Evolutionary conservation across 306 rosid species (phyloP), one percentile per base, ranked within the genome.

Genomic region (Vigna nakashimae): DNA sequence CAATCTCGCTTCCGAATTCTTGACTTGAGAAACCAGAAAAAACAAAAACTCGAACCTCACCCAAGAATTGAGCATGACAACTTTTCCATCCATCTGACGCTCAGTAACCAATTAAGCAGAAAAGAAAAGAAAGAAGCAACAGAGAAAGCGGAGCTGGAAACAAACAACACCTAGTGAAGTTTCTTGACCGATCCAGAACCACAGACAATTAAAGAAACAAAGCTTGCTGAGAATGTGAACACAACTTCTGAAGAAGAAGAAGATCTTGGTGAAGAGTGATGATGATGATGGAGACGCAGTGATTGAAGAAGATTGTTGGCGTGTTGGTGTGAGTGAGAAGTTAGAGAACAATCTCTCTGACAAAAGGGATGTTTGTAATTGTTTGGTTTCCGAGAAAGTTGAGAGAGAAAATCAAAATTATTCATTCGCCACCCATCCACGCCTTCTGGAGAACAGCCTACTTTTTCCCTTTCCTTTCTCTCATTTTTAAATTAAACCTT

Each of bases 301-400:
- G 40, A 32, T 4, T 32, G 36, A 32, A 46, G 46, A 62, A 42
- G 14, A 5, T 26, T 3, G 48, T 43, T 40, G 45, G 45, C 9
- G 45, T 7, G 45, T 40, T 40, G 4, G 46, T 42, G 46, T 7
- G 46, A 7, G 46, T 7, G 49, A 45, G 49, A 45, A 45, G 15
- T 55, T 2, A 10, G n/a, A 65, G 49, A 67, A 74, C 8, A 56
- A 38, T 30, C 57, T 22, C 3, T 77, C 83, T 74, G 90, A 86
- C 86, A 76, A 32, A 76, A 45, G 58, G 36, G 72, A 66, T 68
- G 92, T 84, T 36, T 63, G 45, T 62, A 30, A 62, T 86, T 59
- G 92, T 85, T 90, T 83, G 88, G 90, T 85, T 77, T 84, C 84
- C 74, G 86, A 85, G 88, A 90, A 88, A 87, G 82, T 46, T 55